Evolutionary conservation across 1,284 basidiomycete genomes (phyloP).

Genomic region (Blastosporella zonata): DNA sequence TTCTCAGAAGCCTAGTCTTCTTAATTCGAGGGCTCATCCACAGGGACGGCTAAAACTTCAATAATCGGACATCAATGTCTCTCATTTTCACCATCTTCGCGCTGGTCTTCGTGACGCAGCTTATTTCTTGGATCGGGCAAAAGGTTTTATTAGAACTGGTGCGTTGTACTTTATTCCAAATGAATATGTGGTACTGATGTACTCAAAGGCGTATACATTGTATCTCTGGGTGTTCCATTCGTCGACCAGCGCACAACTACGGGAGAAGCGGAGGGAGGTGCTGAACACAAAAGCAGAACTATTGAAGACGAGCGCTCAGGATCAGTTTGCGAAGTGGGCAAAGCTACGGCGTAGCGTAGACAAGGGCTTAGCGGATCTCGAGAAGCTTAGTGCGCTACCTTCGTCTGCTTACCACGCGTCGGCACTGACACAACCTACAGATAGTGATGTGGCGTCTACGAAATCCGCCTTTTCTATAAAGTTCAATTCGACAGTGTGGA

Average conservation of each 20-base stretch:
- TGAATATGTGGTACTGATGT: slow-evolving; percentile 7
- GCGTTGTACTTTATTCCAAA: slow-evolving; percentile 30
- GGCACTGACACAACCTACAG: slow-evolving; percentile 38
- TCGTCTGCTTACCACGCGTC: neutral
- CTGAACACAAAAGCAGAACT: slow-evolving; percentile 83
- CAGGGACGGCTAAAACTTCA: slow-evolving; percentile 9
- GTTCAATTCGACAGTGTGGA: slow-evolving; percentile 77
- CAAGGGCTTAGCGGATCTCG: slow-evolving; percentile 91
- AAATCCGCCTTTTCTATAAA: slow-evolving; percentile 69
- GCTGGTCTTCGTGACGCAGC: slow-evolving; percentile 77
- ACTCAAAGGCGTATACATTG: slow-evolving; percentile 58
- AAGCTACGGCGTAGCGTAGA: slow-evolving; percentile 89
- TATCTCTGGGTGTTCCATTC: slow-evolving; percentile 69
- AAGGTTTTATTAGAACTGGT: slow-evolving; percentile 78
- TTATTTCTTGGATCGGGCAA: slow-evolving; percentile 86
- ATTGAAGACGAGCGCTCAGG: slow-evolving; percentile 88
- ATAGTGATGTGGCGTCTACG: slow-evolving; percentile 62
- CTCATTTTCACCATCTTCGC: slow-evolving; percentile 80
- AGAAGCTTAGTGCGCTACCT: slow-evolving; percentile 78
- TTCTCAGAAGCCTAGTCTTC: slow-evolving; percentile 12
- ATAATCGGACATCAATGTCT: slow-evolving; percentile 46
- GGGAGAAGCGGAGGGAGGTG: slow-evolving; percentile 73
- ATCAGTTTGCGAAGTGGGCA: slow-evolving; percentile 99
- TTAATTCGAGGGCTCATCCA: slow-evolving; percentile 3
- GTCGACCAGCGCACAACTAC: slow-evolving; percentile 52